A percentile compares a stretch with the other conserved stretches of the same genome.
phyloP scores from a whole-genome alignment of 2,329 filamentous ascomycete genomes.

The Cercospora canescens region DNA sequence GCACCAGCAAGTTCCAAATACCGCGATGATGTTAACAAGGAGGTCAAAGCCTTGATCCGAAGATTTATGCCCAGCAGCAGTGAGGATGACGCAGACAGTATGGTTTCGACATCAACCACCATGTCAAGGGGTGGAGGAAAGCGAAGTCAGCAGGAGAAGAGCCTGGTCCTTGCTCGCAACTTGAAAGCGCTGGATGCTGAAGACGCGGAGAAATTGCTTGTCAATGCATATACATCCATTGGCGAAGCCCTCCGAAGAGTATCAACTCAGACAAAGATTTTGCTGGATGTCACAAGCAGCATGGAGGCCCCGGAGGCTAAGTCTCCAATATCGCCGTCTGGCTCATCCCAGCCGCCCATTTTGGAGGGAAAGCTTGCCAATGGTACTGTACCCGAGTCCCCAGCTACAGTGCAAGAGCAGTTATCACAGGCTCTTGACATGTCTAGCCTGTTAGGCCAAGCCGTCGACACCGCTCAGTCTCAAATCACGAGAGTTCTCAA shows the following conservation, averaged over 20 bases:
- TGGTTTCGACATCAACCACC: conserved; percentile 76
- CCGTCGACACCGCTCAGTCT: conserved; percentile 74
- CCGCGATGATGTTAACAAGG: conserved; percentile 78
- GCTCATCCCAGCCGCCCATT: conserved; percentile 36
- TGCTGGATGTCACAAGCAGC: conserved; percentile 89
- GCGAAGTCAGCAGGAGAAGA: conserved; percentile 82
- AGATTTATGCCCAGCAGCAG: conserved; percentile 86
- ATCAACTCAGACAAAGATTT: conserved; percentile 86
- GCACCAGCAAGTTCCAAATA: conserved; percentile 80
- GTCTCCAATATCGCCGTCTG: conserved; percentile 44
- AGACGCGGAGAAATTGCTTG: conserved; percentile 80
- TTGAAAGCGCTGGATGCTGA: conserved; percentile 78
- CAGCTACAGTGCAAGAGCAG: conserved; percentile 61
- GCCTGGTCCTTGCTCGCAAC: conserved; percentile 82
- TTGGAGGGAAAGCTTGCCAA: conserved; percentile 44
- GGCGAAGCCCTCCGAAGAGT: conserved; percentile 83
- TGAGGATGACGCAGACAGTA: conserved; percentile 90
- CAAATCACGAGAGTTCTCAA: conserved; percentile 74
- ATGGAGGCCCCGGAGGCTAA: conserved; percentile 49
- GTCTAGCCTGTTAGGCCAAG: conserved; percentile 74
- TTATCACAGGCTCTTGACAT: conserved; percentile 76
- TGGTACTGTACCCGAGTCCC: conserved; percentile 17
- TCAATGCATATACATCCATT: conserved; percentile 81
- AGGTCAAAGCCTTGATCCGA: conserved; percentile 83
- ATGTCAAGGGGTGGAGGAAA: conserved; percentile 59